Conservation (phyloP, 805 yeast species). For the Metschnikowia cerradonensis region DNA sequence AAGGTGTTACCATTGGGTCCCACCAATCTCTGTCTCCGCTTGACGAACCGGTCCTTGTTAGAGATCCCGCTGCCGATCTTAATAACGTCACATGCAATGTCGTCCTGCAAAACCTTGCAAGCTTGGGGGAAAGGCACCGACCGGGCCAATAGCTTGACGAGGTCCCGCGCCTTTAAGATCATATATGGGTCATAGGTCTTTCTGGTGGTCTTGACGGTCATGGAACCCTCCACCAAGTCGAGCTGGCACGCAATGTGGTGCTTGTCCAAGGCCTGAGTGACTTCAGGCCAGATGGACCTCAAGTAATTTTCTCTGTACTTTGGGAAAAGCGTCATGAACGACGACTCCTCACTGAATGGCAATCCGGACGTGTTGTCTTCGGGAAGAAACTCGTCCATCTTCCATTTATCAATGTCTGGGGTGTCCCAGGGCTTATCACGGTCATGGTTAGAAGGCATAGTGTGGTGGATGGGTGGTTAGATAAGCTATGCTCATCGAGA, state of each 20-base stretch:
- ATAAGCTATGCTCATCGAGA: conserved; percentile 5
- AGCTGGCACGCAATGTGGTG: conserved; percentile 78
- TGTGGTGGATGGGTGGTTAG: conserved; percentile 3
- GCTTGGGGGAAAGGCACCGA: conserved; percentile 98
- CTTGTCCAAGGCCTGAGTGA: conserved; percentile 70
- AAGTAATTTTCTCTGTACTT: conserved; percentile 91
- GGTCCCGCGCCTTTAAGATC: conserved; percentile 89
- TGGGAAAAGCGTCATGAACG: conserved; percentile 92
- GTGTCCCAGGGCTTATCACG: conserved; percentile 98
- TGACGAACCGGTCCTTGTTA: conserved; percentile 89
- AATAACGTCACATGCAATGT: conserved; percentile 91
- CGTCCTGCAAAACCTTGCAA: conserved; percentile 84
- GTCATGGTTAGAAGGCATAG: conserved; percentile 89
- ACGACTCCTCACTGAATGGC: conserved; percentile 92
- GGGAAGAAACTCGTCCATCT: conserved; percentile 77
- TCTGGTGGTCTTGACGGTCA: conserved; percentile 94
- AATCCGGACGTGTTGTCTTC: conserved; percentile 85
- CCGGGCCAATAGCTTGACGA: conserved; percentile 88
- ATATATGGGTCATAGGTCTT: conserved; percentile 94
- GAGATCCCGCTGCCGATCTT: conserved; percentile 87
- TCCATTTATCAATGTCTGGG: conserved; percentile 91
- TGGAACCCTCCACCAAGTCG: conserved; percentile 92
- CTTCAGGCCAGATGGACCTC: conserved; percentile 89
- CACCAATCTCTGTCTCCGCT: conserved; percentile 91
- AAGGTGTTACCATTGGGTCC: conserved; percentile 97